Percentiles rank a stretch among this genome's conserved stretches.
phyloP scores from a whole-genome alignment of 495 filamentous ascomycete genomes.

The Penicillium pulvis region DNA sequence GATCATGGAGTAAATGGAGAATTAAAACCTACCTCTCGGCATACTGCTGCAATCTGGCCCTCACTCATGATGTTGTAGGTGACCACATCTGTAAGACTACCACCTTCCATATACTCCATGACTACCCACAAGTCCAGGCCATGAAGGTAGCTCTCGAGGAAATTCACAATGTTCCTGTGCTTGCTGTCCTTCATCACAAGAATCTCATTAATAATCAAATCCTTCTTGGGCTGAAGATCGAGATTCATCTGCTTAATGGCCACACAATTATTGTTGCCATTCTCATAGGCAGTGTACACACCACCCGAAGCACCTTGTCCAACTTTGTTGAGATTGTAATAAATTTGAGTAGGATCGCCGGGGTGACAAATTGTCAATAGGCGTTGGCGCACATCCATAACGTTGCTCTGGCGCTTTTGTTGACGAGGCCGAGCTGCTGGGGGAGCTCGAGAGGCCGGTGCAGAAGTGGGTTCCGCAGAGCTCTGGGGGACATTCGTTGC shows the following conservation, averaged over 20 bases:
- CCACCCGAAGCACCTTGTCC: conserved; percentile 97
- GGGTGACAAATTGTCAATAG: conserved; percentile 87
- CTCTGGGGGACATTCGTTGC: conserved; percentile 28
- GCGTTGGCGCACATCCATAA: conserved; percentile 78
- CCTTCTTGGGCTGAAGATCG: conserved; percentile 97
- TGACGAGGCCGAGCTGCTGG: conserved; percentile 73
- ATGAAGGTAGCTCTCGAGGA: conserved; percentile 92
- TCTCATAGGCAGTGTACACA: conserved; percentile 90
- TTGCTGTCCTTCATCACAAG: conserved; percentile 99
- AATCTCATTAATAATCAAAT: conserved; percentile 98
- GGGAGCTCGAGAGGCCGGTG: conserved; percentile 58
- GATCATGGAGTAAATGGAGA: neutral
- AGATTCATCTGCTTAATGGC: conserved; percentile 99
- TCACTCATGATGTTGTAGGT: conserved; percentile 99
- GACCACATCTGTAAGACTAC: conserved; percentile 95
- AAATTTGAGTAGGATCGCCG: conserved; percentile 84
- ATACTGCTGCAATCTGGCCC: conserved; percentile 93
- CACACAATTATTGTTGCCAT: conserved; percentile 79
- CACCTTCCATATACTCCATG: conserved; percentile 99
- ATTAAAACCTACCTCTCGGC: conserved; percentile 68
- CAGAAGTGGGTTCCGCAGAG: conserved; percentile 36
- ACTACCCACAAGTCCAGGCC: conserved; percentile 94
- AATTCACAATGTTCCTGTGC: conserved; percentile 98
- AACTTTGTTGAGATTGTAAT: conserved; percentile 89
- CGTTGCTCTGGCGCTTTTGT: conserved; percentile 69